A percentile compares a stretch with the other conserved stretches of the same genome.
phyloP scores from a whole-genome alignment of 2,329 filamentous ascomycete species.

The Tolypocladium sp. region DNA sequence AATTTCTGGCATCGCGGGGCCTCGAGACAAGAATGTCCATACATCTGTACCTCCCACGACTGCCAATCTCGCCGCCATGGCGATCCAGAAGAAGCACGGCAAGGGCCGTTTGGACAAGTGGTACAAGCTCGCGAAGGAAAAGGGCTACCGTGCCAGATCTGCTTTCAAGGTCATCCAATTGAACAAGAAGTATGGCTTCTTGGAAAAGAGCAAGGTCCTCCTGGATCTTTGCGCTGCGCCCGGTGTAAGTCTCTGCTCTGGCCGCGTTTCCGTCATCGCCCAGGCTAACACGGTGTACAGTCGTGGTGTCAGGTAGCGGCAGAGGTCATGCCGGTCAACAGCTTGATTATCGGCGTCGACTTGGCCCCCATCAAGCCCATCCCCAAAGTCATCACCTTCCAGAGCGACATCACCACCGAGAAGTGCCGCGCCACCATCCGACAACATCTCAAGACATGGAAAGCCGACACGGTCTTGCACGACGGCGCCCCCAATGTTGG shows the following conservation, averaged over 20 bases:
- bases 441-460: constrained; percentile 88
- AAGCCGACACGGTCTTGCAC: constrained; percentile 90
- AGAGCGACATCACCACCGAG: constrained; percentile 95
- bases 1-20: constrained; percentile 23
- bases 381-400: constrained; percentile 86
- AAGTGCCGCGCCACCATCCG: constrained; percentile 88
- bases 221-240: constrained; percentile 97
- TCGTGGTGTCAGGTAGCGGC: constrained; percentile 96
- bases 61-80: constrained; percentile 48
- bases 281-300: constrained; percentile 25
- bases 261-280: not conserved
- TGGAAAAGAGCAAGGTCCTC: constrained; percentile 92
- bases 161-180: constrained; percentile 97
- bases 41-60: not conserved
- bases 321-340: constrained; percentile 85
- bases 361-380: constrained; percentile 93
- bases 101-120: constrained; percentile 98
- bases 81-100: constrained; percentile 97
- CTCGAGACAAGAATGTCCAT: not conserved
- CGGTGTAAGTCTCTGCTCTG: constrained; percentile 49
- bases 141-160: constrained; percentile 89
- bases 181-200: constrained; percentile 98
- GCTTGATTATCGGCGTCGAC: constrained; percentile 91
- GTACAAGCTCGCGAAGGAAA: constrained; percentile 98
- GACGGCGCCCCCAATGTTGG: constrained; percentile 97